These are phyloP conservation scores for Cercospora sesami DNA, from an alignment of 2,329 filamentous ascomycete species.

Conservation along the genomic window DNA sequence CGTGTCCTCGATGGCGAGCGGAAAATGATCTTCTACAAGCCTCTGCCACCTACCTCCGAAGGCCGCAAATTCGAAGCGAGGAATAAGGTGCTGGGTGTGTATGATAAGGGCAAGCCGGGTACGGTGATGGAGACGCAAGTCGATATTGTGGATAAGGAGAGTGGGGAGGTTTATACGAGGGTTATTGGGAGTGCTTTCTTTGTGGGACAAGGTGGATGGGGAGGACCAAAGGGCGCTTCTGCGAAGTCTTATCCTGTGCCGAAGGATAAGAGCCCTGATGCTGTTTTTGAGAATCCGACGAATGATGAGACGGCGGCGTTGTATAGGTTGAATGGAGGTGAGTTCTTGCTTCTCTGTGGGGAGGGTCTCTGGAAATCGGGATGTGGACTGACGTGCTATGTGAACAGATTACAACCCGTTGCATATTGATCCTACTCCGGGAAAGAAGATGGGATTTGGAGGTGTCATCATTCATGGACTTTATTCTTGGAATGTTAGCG, in stretches of 20 bases:
- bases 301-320: conserved; percentile 70
- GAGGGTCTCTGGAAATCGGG: neutral
- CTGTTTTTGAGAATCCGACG: conserved; percentile 68
- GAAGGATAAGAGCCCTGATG: conserved; percentile 68
- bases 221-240: conserved; percentile 81
- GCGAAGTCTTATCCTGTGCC: conserved; percentile 77
- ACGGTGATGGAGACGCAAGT: conserved; percentile 79
- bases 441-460: conserved; percentile 85
- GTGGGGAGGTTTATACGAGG: conserved; percentile 69
- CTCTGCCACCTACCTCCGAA: conserved; percentile 68
- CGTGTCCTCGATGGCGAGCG: conserved; percentile 83
- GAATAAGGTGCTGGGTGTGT: conserved; percentile 77
- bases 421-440: conserved; percentile 76
- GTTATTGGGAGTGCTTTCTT: conserved; percentile 73
- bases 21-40: conserved; percentile 68
- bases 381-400: neutral
- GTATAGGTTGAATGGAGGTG: conserved; percentile 73
- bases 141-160: conserved; percentile 68
- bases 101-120: conserved; percentile 78
- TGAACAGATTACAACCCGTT: conserved; percentile 80
- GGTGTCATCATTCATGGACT: conserved; percentile 87
- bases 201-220: conserved; percentile 79
- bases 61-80: conserved; percentile 74
- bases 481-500: conserved; percentile 69
- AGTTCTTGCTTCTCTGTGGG: neutral